Evolutionary conservation across 768 basidiomycete genomes (phyloP).

Genomic region (Lactarius tabidus): DNA sequence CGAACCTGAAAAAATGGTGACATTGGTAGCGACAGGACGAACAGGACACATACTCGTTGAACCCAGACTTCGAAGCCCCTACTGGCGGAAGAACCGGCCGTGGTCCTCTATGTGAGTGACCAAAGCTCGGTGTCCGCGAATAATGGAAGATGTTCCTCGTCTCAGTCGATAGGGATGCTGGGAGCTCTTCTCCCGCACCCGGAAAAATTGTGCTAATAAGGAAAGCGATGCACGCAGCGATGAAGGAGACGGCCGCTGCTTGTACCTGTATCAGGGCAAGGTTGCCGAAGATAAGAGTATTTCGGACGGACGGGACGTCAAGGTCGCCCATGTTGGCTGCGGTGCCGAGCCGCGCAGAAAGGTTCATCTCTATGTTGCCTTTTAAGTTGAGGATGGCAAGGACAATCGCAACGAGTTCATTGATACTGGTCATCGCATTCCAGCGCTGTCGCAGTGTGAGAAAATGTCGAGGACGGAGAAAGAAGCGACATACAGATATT

Average conservation of each 20-base stretch:
- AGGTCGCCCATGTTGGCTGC: conserved; percentile 92
- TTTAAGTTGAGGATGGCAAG: conserved; percentile 94
- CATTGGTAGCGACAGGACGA: neutral
- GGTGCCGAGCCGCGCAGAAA: conserved; percentile 92
- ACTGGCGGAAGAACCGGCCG: conserved; percentile 3
- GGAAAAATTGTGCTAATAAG: conserved; percentile 64
- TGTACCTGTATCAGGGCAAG: conserved; percentile 88
- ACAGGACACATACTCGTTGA: conserved; percentile 17
- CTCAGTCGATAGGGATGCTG: conserved; percentile 4
- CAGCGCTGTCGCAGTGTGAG: conserved; percentile 52
- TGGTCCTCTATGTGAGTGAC: conserved; percentile 7
- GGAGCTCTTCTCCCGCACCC: conserved; percentile 22
- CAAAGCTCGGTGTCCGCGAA: neutral
- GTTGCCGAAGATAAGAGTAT: conserved; percentile 73
- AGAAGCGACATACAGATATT: conserved; percentile 61
- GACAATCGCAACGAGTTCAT: conserved; percentile 95
- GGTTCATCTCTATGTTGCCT: conserved; percentile 99
- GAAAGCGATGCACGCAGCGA: conserved; percentile 78
- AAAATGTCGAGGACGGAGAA: neutral
- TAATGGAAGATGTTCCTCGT: neutral
- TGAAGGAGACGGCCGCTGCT: conserved; percentile 81
- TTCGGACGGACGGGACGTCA: conserved; percentile 61
- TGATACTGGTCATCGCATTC: conserved; percentile 83
- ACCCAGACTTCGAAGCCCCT: conserved; percentile 18
- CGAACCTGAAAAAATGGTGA: conserved; percentile 46